These are phyloP conservation scores for Primulina huaijiensis DNA, from an alignment of 257 asterid species.

Conservation along the genomic window DNA sequence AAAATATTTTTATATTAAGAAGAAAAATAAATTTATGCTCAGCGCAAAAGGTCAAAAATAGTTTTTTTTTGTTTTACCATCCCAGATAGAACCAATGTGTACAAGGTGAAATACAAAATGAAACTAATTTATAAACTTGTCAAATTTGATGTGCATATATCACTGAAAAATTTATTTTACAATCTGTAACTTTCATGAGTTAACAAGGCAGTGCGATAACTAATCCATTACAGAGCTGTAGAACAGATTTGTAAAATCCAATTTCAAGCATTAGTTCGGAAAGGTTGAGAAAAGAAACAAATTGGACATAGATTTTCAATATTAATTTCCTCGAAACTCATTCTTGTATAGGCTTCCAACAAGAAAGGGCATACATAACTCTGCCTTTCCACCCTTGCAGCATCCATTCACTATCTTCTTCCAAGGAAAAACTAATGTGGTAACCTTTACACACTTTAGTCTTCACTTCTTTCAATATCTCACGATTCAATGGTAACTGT, in stretches of 20 bases:
- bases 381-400: constrained; percentile 67
- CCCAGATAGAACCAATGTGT: no score
- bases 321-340: background rate
- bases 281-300: background rate
- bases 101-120: no score
- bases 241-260: background rate
- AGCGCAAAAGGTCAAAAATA: no score
- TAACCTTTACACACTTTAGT: constrained; percentile 32
- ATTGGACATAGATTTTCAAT: background rate
- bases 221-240: no score
- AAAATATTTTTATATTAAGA: no score
- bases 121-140: no score
- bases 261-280: background rate
- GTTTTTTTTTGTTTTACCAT: no score
- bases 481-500: constrained; percentile 36
- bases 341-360: constrained; percentile 40
- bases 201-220: no score
- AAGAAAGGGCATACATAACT: constrained; percentile 51
- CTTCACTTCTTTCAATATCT: constrained; percentile 43
- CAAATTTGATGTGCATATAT: no score
- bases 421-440: constrained; percentile 44
- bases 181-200: no score
- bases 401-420: constrained; percentile 53
- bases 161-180: no score
- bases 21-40: no score